These are phyloP conservation scores for Lodderomyces oxycetoniae DNA, from an alignment of 1,139 yeast genomes.

Conservation along the genomic window DNA sequence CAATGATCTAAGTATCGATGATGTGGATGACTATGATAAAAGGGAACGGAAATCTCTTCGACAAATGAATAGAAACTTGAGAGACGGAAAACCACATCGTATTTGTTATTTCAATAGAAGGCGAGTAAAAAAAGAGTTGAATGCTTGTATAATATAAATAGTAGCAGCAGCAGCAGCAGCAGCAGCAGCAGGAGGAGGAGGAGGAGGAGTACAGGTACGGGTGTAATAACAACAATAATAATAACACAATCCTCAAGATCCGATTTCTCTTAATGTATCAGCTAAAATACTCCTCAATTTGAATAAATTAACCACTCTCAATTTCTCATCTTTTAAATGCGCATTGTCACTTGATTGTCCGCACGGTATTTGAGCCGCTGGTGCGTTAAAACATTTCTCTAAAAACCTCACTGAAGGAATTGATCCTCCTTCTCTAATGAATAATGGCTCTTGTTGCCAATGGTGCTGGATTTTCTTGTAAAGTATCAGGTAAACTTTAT, in stretches of 20 bases:
- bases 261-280: slow-evolving; percentile 46
- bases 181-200: no score
- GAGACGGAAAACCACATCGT: slow-evolving; percentile 5
- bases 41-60: slow-evolving; percentile 4
- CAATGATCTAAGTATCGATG: slow-evolving; percentile 20
- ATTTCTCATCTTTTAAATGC: slow-evolving; percentile 81
- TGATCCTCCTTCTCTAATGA: slow-evolving; percentile 94
- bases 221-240: no score
- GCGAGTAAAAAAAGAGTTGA: slow-evolving; percentile 4
- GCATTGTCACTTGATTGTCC: slow-evolving; percentile 96
- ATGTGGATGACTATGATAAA: slow-evolving; percentile 6
- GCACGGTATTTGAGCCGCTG: slow-evolving; percentile 94
- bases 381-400: slow-evolving; percentile 77
- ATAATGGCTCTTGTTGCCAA: slow-evolving; percentile 73
- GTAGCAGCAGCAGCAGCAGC: no score
- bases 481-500: slow-evolving; percentile 64
- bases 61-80: slow-evolving; percentile 10
- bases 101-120: slow-evolving; percentile 12
- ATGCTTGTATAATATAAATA: slow-evolving; percentile 10
- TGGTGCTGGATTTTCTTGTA: slow-evolving; percentile 53
- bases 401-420: slow-evolving; percentile 85
- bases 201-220: no score
- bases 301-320: slow-evolving; percentile 72
- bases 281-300: slow-evolving; percentile 65
- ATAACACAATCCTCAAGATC: not conserved